phyloP scores from a whole-genome alignment of 2,329 filamentous ascomycete species.

The Hymenoscyphus albidus region DNA sequence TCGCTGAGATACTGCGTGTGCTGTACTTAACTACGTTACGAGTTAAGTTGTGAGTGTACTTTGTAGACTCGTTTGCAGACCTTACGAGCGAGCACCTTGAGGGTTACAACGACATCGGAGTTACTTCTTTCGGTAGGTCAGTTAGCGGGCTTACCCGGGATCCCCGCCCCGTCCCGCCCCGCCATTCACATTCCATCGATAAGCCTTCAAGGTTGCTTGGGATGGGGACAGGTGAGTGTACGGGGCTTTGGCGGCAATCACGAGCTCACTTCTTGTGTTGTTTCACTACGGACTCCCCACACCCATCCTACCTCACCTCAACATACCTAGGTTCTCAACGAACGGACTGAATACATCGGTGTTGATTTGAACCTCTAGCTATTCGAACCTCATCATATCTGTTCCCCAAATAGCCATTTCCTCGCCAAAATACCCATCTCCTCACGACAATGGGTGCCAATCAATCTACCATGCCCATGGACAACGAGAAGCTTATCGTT shows the following conservation, averaged over 20 bases:
- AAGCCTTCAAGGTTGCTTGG: slow-evolving; percentile 3
- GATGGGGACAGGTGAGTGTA: too few species aligned
- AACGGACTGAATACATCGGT: background rate
- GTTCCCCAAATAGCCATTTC: background rate
- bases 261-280: background rate
- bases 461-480: slow-evolving; percentile 24
- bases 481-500: slow-evolving; percentile 41
- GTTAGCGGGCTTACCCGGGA: background rate
- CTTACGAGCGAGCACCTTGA: background rate
- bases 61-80: background rate
- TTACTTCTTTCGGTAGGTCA: background rate
- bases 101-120: background rate
- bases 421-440: background rate
- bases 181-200: slow-evolving; percentile 1
- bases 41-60: too few species aligned
- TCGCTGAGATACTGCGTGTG: too few species aligned
- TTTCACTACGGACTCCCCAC: background rate
- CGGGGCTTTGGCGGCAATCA: background rate
- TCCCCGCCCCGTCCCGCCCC: background rate
- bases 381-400: too few species aligned
- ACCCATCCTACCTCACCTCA: background rate
- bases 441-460: slow-evolving; percentile 28
- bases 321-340: background rate
- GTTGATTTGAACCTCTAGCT: too few species aligned
- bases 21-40: background rate